Percentiles rank a stretch among this genome's conserved stretches.
Evolutionary conservation across 352 stramenopile genomes (phyloP).

Genomic region (Pythium utonaiense): DNA sequence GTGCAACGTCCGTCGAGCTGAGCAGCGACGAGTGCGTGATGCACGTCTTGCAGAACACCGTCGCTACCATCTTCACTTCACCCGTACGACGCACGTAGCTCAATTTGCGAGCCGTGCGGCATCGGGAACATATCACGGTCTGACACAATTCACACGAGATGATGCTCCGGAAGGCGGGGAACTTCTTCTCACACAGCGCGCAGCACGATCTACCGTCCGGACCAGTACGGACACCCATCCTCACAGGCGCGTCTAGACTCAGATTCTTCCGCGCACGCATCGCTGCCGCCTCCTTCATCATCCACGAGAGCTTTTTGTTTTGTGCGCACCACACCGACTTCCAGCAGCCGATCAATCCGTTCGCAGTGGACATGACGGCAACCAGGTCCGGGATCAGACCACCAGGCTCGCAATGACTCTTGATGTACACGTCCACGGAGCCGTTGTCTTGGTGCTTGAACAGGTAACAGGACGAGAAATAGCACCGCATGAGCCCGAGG

Average conservation of each 20-base stretch:
- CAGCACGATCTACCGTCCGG: conserved; percentile 16
- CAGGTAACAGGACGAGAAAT: conserved; percentile 18
- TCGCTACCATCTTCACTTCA: conserved; percentile 12
- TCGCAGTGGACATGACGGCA: conserved; percentile 21
- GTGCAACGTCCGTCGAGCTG: conserved; percentile 22
- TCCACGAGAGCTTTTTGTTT: conserved; percentile 32
- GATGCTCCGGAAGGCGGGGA: conserved; percentile 12
- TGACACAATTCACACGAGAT: conserved; percentile 17
- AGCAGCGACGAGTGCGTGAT: conserved; percentile 12
- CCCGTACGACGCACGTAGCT: conserved; percentile 7
- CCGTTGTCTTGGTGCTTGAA: conserved; percentile 11
- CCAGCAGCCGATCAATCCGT: conserved; percentile 25
- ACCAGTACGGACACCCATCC: conserved; percentile 18
- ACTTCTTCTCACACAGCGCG: conserved; percentile 4
- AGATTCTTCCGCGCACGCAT: conserved; percentile 23
- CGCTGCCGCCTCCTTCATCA: not conserved
- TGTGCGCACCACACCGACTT: conserved; percentile 27
- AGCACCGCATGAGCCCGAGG: conserved; percentile 7
- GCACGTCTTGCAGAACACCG: conserved; percentile 33
- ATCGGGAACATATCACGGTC: conserved; percentile 11
- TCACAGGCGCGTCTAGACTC: conserved; percentile 19
- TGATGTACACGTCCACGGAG: conserved; percentile 31
- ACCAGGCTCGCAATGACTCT: conserved; percentile 16
- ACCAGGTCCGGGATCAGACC: conserved; percentile 18
- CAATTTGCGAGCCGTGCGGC: conserved; percentile 17